Evolutionary conservation across 2,329 filamentous ascomycete species (phyloP), one percentile per base, ranked within the genome.

Genomic region (Cercospora nicotianae): DNA sequence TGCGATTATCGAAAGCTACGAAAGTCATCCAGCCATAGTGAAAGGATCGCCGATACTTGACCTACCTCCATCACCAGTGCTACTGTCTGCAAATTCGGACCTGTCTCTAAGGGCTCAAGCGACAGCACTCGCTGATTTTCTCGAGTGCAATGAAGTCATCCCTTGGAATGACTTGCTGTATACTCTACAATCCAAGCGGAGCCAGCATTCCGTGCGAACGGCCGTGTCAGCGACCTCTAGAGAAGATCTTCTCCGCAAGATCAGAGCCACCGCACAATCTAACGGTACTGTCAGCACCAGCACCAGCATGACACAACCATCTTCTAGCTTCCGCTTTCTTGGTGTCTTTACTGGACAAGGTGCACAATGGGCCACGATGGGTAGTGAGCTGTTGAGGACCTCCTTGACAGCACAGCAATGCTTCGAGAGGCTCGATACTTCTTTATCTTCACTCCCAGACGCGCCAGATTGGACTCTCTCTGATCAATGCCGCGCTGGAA

Each of bases 321-420:
- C 64, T 18, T 51, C 39, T 30, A 48, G 42, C 39, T 53, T 42
- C 51, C 28, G 45, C 42, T 45, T 65, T 26, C 63, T 68, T 12
- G 66, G 57, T n/a, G 55, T 70, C n/a, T 69, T 70, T 30, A 67
- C 63, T 58, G 68, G 69, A 18, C 69, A 71, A 61, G 69, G 68
- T 30, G 66, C 68, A 26, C 70, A 72, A 55, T 72, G 63, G 63
- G 48, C 68, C 4, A 51, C 53, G 5, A 72, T 72, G 70, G 68
- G 68, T 18, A 36, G 9, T 12, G 66, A 71, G 59, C 58, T 71
- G 13, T 23, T 62, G n/a, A 45, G 51, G 26, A 26, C 39, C n/a
- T 64, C 55, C 23, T 33, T 42, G 13, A 33, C 55, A 10, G 57
- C 64, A 28, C 60, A 66, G 13, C 7, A 64, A 33, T 62, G 30